Evolutionary conservation across 768 basidiomycete genomes (phyloP).

Genomic region (Dioszegia hungarica): DNA sequence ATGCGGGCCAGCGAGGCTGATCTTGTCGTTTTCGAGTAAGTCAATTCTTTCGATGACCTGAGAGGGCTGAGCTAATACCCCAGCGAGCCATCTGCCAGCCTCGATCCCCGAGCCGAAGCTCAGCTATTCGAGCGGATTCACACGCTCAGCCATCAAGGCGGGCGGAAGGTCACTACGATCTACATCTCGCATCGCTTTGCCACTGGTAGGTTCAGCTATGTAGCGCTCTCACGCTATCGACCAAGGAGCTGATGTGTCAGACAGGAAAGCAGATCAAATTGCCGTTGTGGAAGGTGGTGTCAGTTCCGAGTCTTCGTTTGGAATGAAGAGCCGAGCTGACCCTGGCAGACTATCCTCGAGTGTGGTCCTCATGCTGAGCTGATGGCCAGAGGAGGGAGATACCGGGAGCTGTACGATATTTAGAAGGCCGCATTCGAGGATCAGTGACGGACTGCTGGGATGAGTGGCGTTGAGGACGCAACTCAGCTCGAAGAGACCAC

Average conservation of each 20-base stretch:
- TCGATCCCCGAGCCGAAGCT: slow-evolving; percentile 42
- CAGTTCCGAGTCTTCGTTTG: neutral
- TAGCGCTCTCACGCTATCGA: neutral
- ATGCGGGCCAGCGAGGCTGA: slow-evolving; percentile 78
- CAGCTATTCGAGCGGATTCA: slow-evolving; percentile 42
- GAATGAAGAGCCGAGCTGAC: neutral
- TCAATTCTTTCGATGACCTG: neutral
- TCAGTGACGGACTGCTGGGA: neutral
- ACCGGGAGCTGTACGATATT: slow-evolving; percentile 40
- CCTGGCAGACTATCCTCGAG: slow-evolving; percentile 28
- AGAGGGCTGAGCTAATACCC: neutral
- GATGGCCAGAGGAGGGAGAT: slow-evolving; percentile 32
- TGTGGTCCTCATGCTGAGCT: slow-evolving; percentile 35
- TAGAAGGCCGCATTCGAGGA: slow-evolving; percentile 36
- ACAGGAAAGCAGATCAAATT: slow-evolving; percentile 31
- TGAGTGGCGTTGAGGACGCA: no score
- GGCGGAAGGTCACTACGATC: slow-evolving; percentile 27
- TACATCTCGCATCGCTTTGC: slow-evolving; percentile 40
- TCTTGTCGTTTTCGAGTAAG: slow-evolving; percentile 62
- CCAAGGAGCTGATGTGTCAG: neutral
- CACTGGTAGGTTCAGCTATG: slow-evolving; percentile 12
- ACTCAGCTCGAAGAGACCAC: no score
- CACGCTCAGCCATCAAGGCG: slow-evolving; percentile 21
- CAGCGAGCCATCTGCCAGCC: slow-evolving; percentile 42
- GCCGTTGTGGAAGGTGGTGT: slow-evolving; percentile 34